Evolutionary conservation across 2,329 filamentous ascomycete species (phyloP).

Genomic region (Xylariaceae sp.): DNA sequence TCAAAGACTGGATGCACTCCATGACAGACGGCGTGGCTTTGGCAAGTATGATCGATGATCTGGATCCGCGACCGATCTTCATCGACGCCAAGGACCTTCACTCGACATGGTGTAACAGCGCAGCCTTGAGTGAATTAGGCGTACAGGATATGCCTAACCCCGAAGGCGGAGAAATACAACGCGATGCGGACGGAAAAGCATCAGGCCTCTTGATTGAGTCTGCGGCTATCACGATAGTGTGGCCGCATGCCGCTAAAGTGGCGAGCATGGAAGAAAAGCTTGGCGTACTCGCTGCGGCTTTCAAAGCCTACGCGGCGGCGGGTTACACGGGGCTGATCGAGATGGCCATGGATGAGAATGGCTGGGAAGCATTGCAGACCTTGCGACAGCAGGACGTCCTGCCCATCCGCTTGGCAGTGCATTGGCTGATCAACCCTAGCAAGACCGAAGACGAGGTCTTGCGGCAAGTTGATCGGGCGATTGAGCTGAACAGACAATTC

Average conservation of each 20-base stretch:
- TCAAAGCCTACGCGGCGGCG: slow-evolving; percentile 46
- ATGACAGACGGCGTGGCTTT: slow-evolving; percentile 52
- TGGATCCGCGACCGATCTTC: slow-evolving; percentile 51
- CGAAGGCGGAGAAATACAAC: slow-evolving; percentile 50
- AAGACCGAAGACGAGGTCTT: slow-evolving; percentile 43
- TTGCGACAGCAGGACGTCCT: slow-evolving; percentile 35
- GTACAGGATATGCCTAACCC: slow-evolving; percentile 45
- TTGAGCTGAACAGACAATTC: slow-evolving; percentile 45
- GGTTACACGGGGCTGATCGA: slow-evolving; percentile 56
- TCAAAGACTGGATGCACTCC: slow-evolving; percentile 54
- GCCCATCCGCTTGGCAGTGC: slow-evolving; percentile 50
- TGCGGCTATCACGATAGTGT: slow-evolving; percentile 52
- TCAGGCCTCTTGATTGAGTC: slow-evolving; percentile 54
- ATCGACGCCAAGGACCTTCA: slow-evolving; percentile 58
- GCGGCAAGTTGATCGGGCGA: slow-evolving; percentile 49
- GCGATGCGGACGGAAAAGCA: slow-evolving; percentile 44
- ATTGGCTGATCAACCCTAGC: slow-evolving; percentile 54
- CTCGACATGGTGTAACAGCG: slow-evolving; percentile 54
- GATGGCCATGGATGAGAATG: slow-evolving; percentile 59
- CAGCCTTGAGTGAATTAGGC: slow-evolving; percentile 49
- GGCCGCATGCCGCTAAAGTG: slow-evolving; percentile 50
- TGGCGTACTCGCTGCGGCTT: slow-evolving; percentile 43
- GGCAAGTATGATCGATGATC: slow-evolving; percentile 49
- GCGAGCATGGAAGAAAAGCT: slow-evolving; percentile 48
- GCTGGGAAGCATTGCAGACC: slow-evolving; percentile 49